Evolutionary conservation across 1,284 basidiomycete species (phyloP).

Genomic region (Agroathelia rolfsii): DNA sequence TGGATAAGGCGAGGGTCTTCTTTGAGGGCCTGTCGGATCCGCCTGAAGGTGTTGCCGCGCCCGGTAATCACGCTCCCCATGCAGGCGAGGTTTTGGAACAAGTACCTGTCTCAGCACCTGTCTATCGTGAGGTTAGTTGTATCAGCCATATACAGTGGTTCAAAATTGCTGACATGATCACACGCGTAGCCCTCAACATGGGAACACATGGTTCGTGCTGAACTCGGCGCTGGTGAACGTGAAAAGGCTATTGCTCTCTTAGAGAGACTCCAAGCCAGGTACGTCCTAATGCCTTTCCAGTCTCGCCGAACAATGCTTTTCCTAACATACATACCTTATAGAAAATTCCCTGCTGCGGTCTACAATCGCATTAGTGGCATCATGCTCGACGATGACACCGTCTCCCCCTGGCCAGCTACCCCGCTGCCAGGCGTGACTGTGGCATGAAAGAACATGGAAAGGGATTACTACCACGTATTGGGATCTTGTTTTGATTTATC

Average conservation of each 20-base stretch:
- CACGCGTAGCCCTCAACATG: conserved; percentile 70
- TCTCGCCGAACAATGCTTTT: too few relatives aligned
- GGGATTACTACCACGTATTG: too few relatives aligned
- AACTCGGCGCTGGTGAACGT: conserved; percentile 71
- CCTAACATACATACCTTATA: too few relatives aligned
- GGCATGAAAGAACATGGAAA: too few relatives aligned
- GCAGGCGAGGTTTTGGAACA: too few relatives aligned
- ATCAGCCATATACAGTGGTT: too few relatives aligned
- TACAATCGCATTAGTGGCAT: conserved; percentile 57
- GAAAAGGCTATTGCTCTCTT: conserved; percentile 66
- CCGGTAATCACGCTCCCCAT: conserved; percentile 78
- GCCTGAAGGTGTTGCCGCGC: conserved; percentile 78
- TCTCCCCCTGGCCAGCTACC: conserved; percentile 21
- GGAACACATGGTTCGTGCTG: conserved; percentile 92
- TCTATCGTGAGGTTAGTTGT: conserved; percentile 80
- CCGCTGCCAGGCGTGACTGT: too few relatives aligned
- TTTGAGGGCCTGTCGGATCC: conserved; percentile 90
- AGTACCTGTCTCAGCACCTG: too few relatives aligned
- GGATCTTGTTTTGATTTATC: too few relatives aligned
- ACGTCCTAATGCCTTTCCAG: too few relatives aligned
- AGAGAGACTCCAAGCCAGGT: conserved; percentile 69
- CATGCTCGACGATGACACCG: conserved; percentile 45
- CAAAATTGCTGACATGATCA: conserved; percentile 9
- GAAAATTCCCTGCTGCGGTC: conserved; percentile 67
- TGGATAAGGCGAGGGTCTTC: conserved; percentile 62